Base-by-base conservation (phyloP, 768 basidiomycete species). In the Cantharellus cinnabarinus region DNA sequence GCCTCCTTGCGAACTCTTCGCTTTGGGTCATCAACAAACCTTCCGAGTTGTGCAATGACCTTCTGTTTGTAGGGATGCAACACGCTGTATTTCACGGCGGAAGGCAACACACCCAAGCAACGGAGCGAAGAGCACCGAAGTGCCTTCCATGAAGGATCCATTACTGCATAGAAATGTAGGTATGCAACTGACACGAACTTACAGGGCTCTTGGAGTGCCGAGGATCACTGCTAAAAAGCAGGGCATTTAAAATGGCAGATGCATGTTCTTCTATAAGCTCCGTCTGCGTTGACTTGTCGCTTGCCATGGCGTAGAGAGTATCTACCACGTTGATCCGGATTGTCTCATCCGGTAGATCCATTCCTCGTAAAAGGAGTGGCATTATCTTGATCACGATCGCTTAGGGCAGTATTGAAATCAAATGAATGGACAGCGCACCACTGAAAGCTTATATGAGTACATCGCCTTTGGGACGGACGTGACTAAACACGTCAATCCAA, bases 21-120 rank as follows among this genome's bases (percentile, higher is more conserved):
- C 67, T 83, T 85, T n/a, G 87, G 87, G 71, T 98, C 95, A 67
- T 98, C 95, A 53, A 98, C 69, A 3, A 77, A 79, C 62, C 76
- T 79, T 0, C 77, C 82, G 37, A 99, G 74, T 61, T 83, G 81
- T 42, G 80, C 80, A 56, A 97, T 68, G 34, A 95, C 85, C 0
- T 66, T 71, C 2, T 78, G 60, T 69, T 89, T 97, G 66, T 79
- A 76, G 1, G 86, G 82, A 66, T 94, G 89, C 42, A 99, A 74
- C 7, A 83, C 71, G 63, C 87, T 83, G 68, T 89, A 94, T 41
- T 85, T 80, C 55, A 97, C 78, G 41, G 81, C 75, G 44, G 73
- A 75, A 0, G 95, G 90, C 52, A 99, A 68, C 20, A 79, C 71
- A 2, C 76, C 79, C 2, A 99, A 73, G 66, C 83, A 89, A 48